Conservation (phyloP, 2,329 filamentous ascomycete species). For the Raffaelea deltoideospora region DNA sequence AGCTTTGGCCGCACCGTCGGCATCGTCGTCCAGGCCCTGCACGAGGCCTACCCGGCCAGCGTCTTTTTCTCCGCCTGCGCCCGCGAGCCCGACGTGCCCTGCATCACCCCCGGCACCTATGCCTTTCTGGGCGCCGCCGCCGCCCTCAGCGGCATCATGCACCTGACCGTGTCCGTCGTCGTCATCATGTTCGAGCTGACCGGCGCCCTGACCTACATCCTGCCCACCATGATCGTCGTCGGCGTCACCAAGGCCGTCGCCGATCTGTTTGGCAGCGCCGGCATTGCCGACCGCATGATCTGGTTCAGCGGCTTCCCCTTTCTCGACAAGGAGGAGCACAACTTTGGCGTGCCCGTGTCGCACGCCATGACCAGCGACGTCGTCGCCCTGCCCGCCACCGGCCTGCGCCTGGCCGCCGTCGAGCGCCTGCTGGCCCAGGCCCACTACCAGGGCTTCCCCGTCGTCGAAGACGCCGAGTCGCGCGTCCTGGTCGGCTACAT, state of each 20-base stretch:
- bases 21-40: slow-evolving; percentile 78
- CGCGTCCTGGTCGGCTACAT: slow-evolving; percentile 81
- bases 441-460: slow-evolving; percentile 82
- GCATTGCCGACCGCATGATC: slow-evolving; percentile 96
- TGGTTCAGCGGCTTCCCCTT: slow-evolving; percentile 98
- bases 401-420: slow-evolving; percentile 59
- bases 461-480: slow-evolving; percentile 58
- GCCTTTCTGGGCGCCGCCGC: slow-evolving; percentile 88
- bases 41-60: slow-evolving; percentile 70
- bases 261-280: slow-evolving; percentile 84
- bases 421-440: slow-evolving; percentile 64
- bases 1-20: slow-evolving; percentile 90
- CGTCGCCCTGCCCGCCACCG: slow-evolving; percentile 57
- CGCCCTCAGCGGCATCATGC: slow-evolving; percentile 91
- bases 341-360: slow-evolving; percentile 86
- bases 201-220: slow-evolving; percentile 89
- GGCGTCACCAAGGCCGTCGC: slow-evolving; percentile 90
- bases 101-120: slow-evolving; percentile 94
- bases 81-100: slow-evolving; percentile 81
- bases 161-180: slow-evolving; percentile 89
- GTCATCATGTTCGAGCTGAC: slow-evolving; percentile 99
- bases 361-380: slow-evolving; percentile 73
- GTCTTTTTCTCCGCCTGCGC: slow-evolving; percentile 79
- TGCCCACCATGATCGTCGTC: slow-evolving; percentile 98
- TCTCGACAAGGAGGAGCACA: slow-evolving; percentile 94